These are phyloP conservation scores for Tuber indicum DNA, from an alignment of 495 filamentous ascomycete genomes.

Conservation along the genomic window DNA sequence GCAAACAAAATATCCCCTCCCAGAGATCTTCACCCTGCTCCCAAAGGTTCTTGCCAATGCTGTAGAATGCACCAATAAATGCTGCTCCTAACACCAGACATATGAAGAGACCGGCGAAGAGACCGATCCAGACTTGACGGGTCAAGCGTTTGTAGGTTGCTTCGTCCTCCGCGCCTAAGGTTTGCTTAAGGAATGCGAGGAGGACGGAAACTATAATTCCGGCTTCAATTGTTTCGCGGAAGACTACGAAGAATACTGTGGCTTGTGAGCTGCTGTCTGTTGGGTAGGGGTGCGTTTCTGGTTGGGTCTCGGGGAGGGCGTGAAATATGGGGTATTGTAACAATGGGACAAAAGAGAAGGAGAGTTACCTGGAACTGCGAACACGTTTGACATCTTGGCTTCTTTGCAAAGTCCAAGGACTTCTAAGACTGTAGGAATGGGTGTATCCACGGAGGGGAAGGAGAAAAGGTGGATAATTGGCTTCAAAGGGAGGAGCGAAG, in stretches of 20 bases:
- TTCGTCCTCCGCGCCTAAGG: conserved; percentile 46
- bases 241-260: conserved; percentile 63
- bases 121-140: conserved; percentile 57
- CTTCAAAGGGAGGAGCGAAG: neutral
- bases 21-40: conserved; percentile 57
- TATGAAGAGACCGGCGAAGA: conserved; percentile 50
- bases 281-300: neutral
- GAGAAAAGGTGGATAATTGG: neutral
- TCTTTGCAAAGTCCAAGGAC: neutral
- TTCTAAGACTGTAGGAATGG: neutral
- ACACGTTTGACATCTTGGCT: conserved; percentile 43
- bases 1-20: conserved; percentile 59
- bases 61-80: conserved; percentile 64
- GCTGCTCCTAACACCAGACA: conserved; percentile 56
- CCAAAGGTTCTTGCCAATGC: conserved; percentile 54
- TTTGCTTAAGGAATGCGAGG: conserved; percentile 62
- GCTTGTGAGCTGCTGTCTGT: conserved; percentile 12
- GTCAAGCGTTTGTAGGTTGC: conserved; percentile 51
- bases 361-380: conserved; percentile 46
- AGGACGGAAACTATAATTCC: conserved; percentile 64
- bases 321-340: neutral
- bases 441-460: neutral
- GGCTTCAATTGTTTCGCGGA: conserved; percentile 65
- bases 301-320: neutral
- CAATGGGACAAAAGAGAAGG: neutral